phyloP scores from a whole-genome alignment of 768 basidiomycete species.

The Leucosporidium yakuticum region DNA sequence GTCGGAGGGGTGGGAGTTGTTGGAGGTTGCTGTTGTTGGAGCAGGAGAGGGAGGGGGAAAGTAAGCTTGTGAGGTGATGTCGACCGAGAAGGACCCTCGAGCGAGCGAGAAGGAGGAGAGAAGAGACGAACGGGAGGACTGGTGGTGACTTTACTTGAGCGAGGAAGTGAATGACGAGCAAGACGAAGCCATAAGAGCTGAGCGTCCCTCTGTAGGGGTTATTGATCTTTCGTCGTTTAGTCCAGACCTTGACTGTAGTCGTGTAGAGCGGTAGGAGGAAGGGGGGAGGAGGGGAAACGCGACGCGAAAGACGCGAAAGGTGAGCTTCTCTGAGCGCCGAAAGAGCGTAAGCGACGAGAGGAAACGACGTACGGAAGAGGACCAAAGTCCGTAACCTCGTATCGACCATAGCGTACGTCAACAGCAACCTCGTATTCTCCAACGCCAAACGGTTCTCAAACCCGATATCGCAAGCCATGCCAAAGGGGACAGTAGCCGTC shows the following conservation, averaged over 20 bases:
- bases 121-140: conserved; percentile 60
- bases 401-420: conserved; percentile 97
- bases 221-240: conserved; percentile 96
- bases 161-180: conserved; percentile 96
- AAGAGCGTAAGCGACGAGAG: not conserved
- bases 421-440: conserved; percentile 90
- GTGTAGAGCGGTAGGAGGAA: not conserved
- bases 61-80: not conserved
- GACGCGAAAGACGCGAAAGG: conserved; percentile 1
- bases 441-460: conserved; percentile 95
- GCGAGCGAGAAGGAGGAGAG: not conserved
- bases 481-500: conserved; percentile 51
- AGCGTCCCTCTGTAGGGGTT: conserved; percentile 95
- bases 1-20: conserved; percentile 32
- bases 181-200: conserved; percentile 93
- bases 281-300: not conserved
- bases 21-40: conserved; percentile 31
- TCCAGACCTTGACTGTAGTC: conserved; percentile 89
- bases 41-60: not conserved
- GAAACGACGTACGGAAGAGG: conserved; percentile 84
- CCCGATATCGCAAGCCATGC: conserved; percentile 96
- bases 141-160: conserved; percentile 97
- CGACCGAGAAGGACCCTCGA: not conserved
- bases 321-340: not conserved
- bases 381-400: conserved; percentile 89